These are phyloP conservation scores for Ophiostoma populinum DNA, from an alignment of 2,329 filamentous ascomycete genomes.

Conservation along the genomic window DNA sequence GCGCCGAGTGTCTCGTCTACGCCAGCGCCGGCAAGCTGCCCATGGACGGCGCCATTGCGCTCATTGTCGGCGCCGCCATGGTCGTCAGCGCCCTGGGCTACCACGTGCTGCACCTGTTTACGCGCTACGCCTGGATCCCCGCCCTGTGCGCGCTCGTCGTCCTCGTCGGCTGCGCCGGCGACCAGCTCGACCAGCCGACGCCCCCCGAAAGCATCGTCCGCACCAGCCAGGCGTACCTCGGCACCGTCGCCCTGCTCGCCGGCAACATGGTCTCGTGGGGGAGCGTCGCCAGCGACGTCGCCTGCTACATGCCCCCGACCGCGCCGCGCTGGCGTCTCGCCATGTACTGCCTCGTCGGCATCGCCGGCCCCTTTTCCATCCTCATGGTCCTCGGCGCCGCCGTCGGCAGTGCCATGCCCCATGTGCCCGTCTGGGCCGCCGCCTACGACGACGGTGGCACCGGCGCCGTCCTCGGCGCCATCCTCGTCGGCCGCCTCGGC, in stretches of 20 bases:
- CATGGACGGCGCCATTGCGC: conserved; percentile 39
- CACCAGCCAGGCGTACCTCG: conserved; percentile 29
- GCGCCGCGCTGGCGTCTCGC: conserved; percentile 22
- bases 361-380: conserved; percentile 34
- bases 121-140: conserved; percentile 11
- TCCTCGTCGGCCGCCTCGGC: conserved; percentile 37
- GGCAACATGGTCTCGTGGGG: conserved; percentile 47
- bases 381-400: conserved; percentile 47
- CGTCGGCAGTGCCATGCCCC: conserved; percentile 40
- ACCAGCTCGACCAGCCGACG: conserved; percentile 3
- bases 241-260: conserved; percentile 34
- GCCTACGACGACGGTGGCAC: conserved; percentile 34
- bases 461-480: conserved; percentile 40
- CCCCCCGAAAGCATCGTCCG: conserved; percentile 6
- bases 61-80: conserved; percentile 19
- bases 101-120: conserved; percentile 8
- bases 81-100: conserved; percentile 10
- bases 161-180: conserved; percentile 6
- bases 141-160: conserved; percentile 9
- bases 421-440: conserved; percentile 31
- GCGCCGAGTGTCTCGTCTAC: conserved; percentile 32
- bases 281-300: conserved; percentile 39
- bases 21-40: conserved; percentile 23
- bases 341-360: conserved; percentile 37
- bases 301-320: conserved; percentile 38